phyloP scores from a whole-genome alignment of 805 yeast genomes.

The Torulaspora maleeae region DNA sequence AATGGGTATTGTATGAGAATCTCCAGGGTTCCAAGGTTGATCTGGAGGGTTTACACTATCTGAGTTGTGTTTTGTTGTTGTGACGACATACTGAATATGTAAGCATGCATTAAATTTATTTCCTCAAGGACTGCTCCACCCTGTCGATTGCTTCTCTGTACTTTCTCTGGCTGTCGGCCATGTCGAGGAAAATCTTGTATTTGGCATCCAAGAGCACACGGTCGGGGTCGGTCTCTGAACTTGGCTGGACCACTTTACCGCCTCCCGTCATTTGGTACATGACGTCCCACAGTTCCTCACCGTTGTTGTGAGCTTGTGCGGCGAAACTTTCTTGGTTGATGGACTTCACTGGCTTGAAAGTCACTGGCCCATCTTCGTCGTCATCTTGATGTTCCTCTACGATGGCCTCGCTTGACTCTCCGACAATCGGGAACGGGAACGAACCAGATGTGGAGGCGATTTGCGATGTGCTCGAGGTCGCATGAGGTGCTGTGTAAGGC shows the following conservation, averaged over 20 bases:
- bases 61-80: too few relatives aligned
- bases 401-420: conserved; percentile 10
- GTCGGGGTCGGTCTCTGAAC: conserved; percentile 54
- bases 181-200: conserved; percentile 82
- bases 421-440: conserved; percentile 48
- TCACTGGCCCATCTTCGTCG: conserved; percentile 48
- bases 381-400: conserved; percentile 37
- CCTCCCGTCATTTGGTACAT: conserved; percentile 83
- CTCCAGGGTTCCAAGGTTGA: too few relatives aligned
- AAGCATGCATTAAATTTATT: not conserved
- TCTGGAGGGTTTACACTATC: too few relatives aligned
- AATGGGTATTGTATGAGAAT: not conserved
- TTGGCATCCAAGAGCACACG: conserved; percentile 68
- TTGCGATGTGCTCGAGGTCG: conserved; percentile 54
- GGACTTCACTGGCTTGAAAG: conserved; percentile 53
- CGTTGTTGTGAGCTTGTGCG: conserved; percentile 33
- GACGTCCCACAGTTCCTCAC: conserved; percentile 74
- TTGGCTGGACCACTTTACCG: conserved; percentile 74
- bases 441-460: conserved; percentile 27
- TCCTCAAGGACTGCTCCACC: conserved; percentile 27
- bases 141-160: conserved; percentile 67
- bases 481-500: conserved; percentile 76
- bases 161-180: conserved; percentile 72
- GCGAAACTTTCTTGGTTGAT: conserved; percentile 48
- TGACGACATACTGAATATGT: not conserved